These are phyloP conservation scores for Poteriospumella lacustris DNA, from an alignment of 108 stramenopile genomes.

Conservation along the genomic window DNA sequence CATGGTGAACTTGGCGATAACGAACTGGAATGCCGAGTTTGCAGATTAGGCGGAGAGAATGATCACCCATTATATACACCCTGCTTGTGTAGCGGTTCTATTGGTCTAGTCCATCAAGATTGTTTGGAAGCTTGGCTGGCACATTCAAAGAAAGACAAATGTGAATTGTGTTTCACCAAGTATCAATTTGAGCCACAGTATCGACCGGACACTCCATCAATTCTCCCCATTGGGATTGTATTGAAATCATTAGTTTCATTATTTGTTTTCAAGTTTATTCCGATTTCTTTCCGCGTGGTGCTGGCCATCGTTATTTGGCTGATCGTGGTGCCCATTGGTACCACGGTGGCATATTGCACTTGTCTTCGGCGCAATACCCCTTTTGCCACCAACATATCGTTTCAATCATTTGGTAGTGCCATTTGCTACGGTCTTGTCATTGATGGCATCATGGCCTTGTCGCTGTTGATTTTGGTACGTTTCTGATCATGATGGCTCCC, in stretches of 20 bases:
- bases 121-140: conserved; percentile 31
- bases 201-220: neutral
- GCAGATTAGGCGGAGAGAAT: conserved; percentile 19
- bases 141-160: conserved; percentile 23
- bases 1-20: too few species aligned
- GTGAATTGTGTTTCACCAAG: conserved; percentile 28
- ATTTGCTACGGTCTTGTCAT: conserved; percentile 1
- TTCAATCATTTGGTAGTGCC: too few species aligned
- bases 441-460: conserved; percentile 13
- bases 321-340: neutral
- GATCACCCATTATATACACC: conserved; percentile 24
- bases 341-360: neutral
- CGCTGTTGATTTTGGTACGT: conserved; percentile 21
- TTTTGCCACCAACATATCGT: too few species aligned
- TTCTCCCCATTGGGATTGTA: neutral
- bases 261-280: neutral
- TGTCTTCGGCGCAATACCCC: neutral
- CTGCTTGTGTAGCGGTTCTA: conserved; percentile 26
- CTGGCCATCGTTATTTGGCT: conserved; percentile 8
- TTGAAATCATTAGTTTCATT: neutral
- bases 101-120: conserved; percentile 29
- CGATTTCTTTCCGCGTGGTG: neutral
- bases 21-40: conserved; percentile 26
- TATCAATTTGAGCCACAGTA: conserved; percentile 19
- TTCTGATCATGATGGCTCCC: too few species aligned